Base-by-base conservation (phyloP, 768 basidiomycete genomes). In the Lactarius vividus region DNA sequence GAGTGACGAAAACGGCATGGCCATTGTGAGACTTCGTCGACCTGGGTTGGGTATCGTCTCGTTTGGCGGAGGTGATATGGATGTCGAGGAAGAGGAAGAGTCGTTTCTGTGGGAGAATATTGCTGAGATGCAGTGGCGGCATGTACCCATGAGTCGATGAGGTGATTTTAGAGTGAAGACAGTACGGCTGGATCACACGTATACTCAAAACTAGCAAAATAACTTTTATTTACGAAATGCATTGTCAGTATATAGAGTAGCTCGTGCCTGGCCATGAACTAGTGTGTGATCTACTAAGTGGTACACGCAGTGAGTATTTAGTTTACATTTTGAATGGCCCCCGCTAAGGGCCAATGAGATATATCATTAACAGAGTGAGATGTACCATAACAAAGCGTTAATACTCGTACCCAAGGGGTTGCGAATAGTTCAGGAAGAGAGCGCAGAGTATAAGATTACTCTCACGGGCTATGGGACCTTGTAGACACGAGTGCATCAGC, bases 1-100 rank as follows among this genome's bases (percentile, higher is more conserved):
- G 28, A 62, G 66, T 16, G 71, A 67, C 16, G 69, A 71, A 42
- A 75, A 71, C 15, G 53, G 72, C 26, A 55, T 74, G 7, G 58
- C 68, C 0, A 69, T 78, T 28, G 71, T 61, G 6, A 59, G 64
- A 2, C 39, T 76, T 15, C 69, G 61, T 15, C 71, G 59, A 9
- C 69, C 69, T 28, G 71, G 63, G 18, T 40, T 26, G 33, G 60
- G 63, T 10, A 23, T 57, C 3, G 57, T 58, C 33, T 64, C 61
- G 2, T 70, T 71, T 29, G 63, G 40, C n/a, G 59, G 63, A 4
- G 59, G 60, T 16, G 63, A 62, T 10, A 31, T 54, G 44, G 59
- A 59, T 40, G 39, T n/a, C 7, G 66, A 65, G 39, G 70, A 70
- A 35, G 64, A 63, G 58, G 70, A 61, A 54, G 68, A 55, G n/a